Conservation (phyloP, 2,329 filamentous ascomycete species). For the Arthrinium puccinioides region DNA sequence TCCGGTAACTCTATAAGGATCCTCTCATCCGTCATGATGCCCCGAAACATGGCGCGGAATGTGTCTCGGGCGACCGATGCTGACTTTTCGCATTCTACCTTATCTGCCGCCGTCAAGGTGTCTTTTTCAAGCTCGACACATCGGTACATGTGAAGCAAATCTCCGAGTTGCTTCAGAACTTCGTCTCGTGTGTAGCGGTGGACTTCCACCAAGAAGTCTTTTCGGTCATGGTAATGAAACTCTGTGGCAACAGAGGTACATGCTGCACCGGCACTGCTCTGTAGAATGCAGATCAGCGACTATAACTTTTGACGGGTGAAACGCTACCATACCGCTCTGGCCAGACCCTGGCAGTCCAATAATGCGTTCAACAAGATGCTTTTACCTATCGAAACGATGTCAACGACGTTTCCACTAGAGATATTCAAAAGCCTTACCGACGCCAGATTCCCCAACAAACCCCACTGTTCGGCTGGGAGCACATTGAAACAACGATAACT, state of each 20-base stretch:
- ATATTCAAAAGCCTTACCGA: background rate
- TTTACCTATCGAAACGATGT: background rate
- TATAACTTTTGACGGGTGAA: too few relatives aligned
- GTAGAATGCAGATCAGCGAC: background rate
- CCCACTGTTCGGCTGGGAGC: background rate
- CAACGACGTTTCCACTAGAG: too few relatives aligned
- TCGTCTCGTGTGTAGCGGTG: background rate
- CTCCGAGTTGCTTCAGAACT: background rate
- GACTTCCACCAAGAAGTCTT: background rate
- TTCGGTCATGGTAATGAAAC: background rate
- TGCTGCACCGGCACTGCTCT: background rate
- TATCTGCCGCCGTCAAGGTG: slow-evolving; percentile 8
- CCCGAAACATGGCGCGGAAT: slow-evolving; percentile 29
- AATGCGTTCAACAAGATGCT: background rate
- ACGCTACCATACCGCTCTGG: background rate
- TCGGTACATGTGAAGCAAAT: background rate
- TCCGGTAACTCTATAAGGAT: slow-evolving; percentile 11
- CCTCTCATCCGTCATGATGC: slow-evolving; percentile 10
- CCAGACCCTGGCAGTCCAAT: background rate
- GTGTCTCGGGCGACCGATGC: slow-evolving; percentile 27
- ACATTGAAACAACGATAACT: background rate
- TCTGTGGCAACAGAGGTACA: background rate
- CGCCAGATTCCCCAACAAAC: background rate
- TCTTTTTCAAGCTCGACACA: background rate
- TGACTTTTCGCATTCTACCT: slow-evolving; percentile 14